These are phyloP conservation scores for Scolecobasidium constrictum DNA, from an alignment of 2,329 filamentous ascomycete species.

Conservation along the genomic window DNA sequence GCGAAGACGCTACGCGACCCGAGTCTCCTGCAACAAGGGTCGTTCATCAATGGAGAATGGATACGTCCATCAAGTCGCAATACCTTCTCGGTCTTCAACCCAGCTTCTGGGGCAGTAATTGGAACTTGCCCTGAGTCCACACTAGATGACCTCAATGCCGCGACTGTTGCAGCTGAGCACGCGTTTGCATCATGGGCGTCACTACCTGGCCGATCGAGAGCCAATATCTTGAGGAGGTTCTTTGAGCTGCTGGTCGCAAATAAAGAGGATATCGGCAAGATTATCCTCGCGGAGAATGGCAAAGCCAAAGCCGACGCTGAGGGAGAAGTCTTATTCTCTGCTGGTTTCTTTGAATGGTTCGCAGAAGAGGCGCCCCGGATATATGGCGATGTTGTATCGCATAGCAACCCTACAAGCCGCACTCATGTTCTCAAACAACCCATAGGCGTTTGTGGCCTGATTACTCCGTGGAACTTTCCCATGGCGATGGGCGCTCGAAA, in stretches of 20 bases:
- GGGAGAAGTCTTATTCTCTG: slow-evolving; percentile 42
- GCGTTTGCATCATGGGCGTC: slow-evolving; percentile 63
- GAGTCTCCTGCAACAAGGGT: too few relatives aligned
- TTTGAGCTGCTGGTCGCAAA: too few relatives aligned
- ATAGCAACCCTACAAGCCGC: slow-evolving; percentile 50
- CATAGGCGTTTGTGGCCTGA: slow-evolving; percentile 53
- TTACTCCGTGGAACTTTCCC: slow-evolving; percentile 68
- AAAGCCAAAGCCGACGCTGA: slow-evolving; percentile 41
- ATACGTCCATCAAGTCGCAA: too few relatives aligned
- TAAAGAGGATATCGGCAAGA: slow-evolving; percentile 53
- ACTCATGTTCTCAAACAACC: slow-evolving; percentile 66
- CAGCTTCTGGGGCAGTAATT: slow-evolving; percentile 69
- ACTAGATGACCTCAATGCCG: slow-evolving; percentile 62
- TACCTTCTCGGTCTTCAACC: slow-evolving; percentile 79
- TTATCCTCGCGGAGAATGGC: slow-evolving; percentile 49
- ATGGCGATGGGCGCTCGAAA: slow-evolving; percentile 59
- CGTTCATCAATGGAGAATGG: too few relatives aligned
- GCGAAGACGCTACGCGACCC: slow-evolving; percentile 40
- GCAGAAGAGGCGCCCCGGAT: slow-evolving; percentile 50
- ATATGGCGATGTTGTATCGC: slow-evolving; percentile 49
- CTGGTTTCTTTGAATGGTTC: slow-evolving; percentile 46
- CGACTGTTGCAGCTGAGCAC: slow-evolving; percentile 70
- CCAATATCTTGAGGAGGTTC: too few relatives aligned
- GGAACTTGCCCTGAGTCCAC: slow-evolving; percentile 80
- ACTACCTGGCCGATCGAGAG: too few relatives aligned